Base-by-base conservation (phyloP, 1,284 basidiomycete species). In the Schizophyllum amplum region DNA sequence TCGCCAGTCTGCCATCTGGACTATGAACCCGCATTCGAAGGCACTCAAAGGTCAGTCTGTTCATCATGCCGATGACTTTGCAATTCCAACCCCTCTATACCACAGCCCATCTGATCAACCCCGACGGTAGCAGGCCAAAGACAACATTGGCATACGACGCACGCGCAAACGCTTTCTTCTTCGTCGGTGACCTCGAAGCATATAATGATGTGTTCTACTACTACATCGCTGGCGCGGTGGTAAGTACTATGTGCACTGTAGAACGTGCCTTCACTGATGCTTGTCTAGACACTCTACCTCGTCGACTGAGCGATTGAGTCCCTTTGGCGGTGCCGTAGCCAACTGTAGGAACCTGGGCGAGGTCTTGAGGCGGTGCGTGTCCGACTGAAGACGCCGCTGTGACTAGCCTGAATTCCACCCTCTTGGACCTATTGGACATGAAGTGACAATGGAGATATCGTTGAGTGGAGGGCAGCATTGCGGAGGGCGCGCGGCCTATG, bases 1-100 rank as follows among this genome's bases (percentile, higher is more conserved):
- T n/a, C n/a, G n/a, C n/a, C n/a, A 76, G 58, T 75, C 74, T 23
- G 66, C 71, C n/a, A 72, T 75, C 47, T 76, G 74, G 74, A 64
- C 68, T 22, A 63, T 74, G 52, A 57, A 75, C 54, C 60, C 61
- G 1, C 56, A 60, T 5, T 73, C 71, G 5, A 66, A 70, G 47
- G 66, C 74, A 59, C 59, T 77, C 13, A 68, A 64, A 54, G 70
- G 75, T 75, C 58, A 48, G 63, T 53, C n/a, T n/a, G n/a, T n/a
- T n/a, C n/a, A n/a, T n/a, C n/a, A n/a, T n/a, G n/a, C n/a, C n/a
- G n/a, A n/a, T n/a, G n/a, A n/a, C n/a, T n/a, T n/a, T n/a, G n/a
- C n/a, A n/a, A n/a, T n/a, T n/a, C n/a, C n/a, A n/a, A n/a, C n/a
- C n/a, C n/a, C n/a, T n/a, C n/a, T n/a, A n/a, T n/a, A n/a, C n/a